These are phyloP conservation scores for Catharanthus roseus DNA, from an alignment of 257 asterid genomes.

Conservation along the genomic window DNA sequence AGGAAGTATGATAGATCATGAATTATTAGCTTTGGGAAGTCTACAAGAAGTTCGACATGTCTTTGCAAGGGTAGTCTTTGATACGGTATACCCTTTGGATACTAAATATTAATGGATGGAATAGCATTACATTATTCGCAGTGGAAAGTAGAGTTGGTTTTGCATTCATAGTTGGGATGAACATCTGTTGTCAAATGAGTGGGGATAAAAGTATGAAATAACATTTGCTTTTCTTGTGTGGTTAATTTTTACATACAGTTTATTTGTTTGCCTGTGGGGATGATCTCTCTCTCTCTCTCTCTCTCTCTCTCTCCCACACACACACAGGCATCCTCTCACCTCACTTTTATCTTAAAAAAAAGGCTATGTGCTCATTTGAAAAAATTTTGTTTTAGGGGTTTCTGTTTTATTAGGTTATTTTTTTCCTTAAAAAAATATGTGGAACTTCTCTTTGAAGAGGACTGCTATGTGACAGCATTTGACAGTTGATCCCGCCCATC, in stretches of 20 bases:
- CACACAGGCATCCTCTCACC: neutral
- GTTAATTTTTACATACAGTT: neutral
- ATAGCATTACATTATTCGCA: neutral
- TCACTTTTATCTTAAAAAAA: neutral
- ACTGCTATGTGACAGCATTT: too few relatives aligned
- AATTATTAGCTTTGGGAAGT: conserved; percentile 63
- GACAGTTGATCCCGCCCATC: too few relatives aligned
- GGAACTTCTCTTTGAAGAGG: too few relatives aligned
- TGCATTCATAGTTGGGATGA: neutral
- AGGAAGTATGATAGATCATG: conserved; percentile 67
- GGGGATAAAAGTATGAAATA: neutral
- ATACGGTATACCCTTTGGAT: conserved; percentile 63
- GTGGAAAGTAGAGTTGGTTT: neutral
- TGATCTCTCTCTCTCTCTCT: neutral
- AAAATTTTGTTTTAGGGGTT: too few relatives aligned
- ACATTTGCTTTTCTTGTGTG: neutral
- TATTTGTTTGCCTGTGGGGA: neutral
- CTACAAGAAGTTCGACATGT: conserved; percentile 72
- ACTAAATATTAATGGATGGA: neutral
- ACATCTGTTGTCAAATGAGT: neutral
- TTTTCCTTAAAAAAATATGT: too few relatives aligned
- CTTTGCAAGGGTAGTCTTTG: conserved; percentile 85
- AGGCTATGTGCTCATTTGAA: too few relatives aligned
- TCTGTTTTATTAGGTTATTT: too few relatives aligned
- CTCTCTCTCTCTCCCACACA: neutral